These are phyloP conservation scores for Pholiota microspora DNA, from an alignment of 768 basidiomycete species.

Conservation along the genomic window DNA sequence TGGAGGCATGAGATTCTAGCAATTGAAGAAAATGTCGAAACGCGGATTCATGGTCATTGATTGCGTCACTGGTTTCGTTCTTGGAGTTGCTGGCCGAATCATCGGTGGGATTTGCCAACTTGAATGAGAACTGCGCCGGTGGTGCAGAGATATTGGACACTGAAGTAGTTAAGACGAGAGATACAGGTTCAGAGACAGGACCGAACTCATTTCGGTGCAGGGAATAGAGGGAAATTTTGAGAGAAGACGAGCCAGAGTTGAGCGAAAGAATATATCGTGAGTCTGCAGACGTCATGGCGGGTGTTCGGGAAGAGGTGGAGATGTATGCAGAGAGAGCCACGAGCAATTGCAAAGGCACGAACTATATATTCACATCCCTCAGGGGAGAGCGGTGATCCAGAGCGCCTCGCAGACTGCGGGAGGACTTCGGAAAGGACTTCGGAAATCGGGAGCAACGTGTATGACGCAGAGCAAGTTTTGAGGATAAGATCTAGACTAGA, in stretches of 20 bases:
- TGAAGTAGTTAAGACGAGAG: conserved; percentile 48
- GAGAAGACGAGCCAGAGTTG: conserved; percentile 83
- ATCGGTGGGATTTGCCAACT: conserved; percentile 13
- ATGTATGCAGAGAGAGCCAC: background rate
- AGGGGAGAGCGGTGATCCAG: background rate
- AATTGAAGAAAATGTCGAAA: conserved; percentile 58
- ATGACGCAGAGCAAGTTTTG: background rate
- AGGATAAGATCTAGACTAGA: background rate
- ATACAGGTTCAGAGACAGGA: conserved; percentile 24
- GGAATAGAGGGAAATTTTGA: conserved; percentile 74
- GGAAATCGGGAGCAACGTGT: too few species aligned
- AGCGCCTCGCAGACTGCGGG: background rate
- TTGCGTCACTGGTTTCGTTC: conserved; percentile 36
- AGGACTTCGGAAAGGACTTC: background rate
- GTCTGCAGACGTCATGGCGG: conserved; percentile 6
- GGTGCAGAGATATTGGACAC: conserved; percentile 59
- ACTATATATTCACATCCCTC: background rate
- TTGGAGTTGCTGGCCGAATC: conserved; percentile 26
- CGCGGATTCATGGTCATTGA: conserved; percentile 60
- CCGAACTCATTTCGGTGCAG: conserved; percentile 4
- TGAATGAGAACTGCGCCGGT: conserved; percentile 50
- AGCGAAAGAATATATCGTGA: conserved; percentile 56
- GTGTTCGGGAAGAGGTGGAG: background rate
- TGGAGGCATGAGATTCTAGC: conserved; percentile 38
- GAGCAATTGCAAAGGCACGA: background rate